These are phyloP conservation scores for Fusarium begoniae DNA, from an alignment of 2,329 filamentous ascomycete species.

Conservation along the genomic window DNA sequence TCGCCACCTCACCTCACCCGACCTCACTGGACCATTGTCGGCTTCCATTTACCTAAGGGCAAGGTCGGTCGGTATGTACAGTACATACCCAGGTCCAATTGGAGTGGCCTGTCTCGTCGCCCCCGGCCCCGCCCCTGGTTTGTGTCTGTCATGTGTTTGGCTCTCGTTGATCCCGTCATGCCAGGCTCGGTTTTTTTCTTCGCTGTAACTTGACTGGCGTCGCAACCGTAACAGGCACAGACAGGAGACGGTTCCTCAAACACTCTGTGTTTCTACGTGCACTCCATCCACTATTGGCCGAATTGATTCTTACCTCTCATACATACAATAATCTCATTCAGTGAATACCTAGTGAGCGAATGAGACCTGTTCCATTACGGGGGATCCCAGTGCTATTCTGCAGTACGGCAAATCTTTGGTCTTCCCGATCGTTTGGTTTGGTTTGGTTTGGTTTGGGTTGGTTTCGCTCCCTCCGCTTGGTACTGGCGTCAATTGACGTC, in stretches of 20 bases:
- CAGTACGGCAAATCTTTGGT: neutral
- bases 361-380: neutral
- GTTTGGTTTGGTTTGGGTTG: neutral
- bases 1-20: slow-evolving; percentile 24
- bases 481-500: slow-evolving; percentile 29
- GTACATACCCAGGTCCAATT: neutral
- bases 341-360: neutral
- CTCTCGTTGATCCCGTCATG: slow-evolving; percentile 4
- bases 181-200: slow-evolving; percentile 14
- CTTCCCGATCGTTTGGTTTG: slow-evolving; percentile 32
- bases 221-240: neutral
- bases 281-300: neutral
- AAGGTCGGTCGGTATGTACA: neutral
- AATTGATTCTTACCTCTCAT: neutral
- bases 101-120: neutral
- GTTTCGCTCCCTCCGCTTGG: slow-evolving; percentile 33
- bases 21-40: neutral
- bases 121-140: slow-evolving; percentile 17
- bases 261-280: neutral
- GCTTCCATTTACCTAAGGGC: neutral
- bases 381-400: neutral
- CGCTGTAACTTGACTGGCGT: slow-evolving; percentile 1
- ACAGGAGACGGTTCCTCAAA: neutral
- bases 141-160: slow-evolving; percentile 12
- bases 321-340: neutral